Base-by-base conservation (phyloP, 305 asterid species). In the Caryopteris hybrid region DNA sequence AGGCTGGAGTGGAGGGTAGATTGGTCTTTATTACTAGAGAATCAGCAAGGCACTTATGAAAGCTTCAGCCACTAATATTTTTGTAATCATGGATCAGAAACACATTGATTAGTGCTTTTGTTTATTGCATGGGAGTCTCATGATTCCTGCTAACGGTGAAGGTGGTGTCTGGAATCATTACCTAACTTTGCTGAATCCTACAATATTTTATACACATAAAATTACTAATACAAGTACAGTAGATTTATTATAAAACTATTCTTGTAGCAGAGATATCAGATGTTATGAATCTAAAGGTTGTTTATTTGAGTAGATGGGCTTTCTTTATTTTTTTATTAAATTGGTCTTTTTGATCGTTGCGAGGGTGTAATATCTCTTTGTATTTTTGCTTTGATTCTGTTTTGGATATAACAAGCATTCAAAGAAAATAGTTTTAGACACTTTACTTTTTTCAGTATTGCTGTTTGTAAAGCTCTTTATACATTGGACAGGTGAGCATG, bases 141-240 rank as follows among this genome's bases (percentile, higher is more conserved):
- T 82, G 85, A 80, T 79, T 73, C 71, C 69, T 75, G 84, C 72
- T 58, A 61, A 72, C 27, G 67, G 75, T 62, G 79, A 59, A 73
- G 75, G 64, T 69, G 83, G 76, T 79, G 78, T n/a, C 77, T 70
- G 79, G 62, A 77, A 75, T 86, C 79, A 77, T 78, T 81, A 73
- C 75, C 51, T 39, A 59, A 55, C 71, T 61, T 73, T 75, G 71
- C 76, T 71, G 82, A 83, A 67, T 75, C 58, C 69, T 52, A 57
- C 39, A 67, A 45, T 43, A 74, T 50, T 68, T 61, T 47, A 50
- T 55, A 42, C 16, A 55, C 63, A 63, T 48, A 66, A 66, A 22
- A 55, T 39, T 62, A 71, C 14, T 68, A 65, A 47, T 46, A 21
- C 31, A 60, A 69, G 36, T 76, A n/a, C 69, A 29, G 74, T 16